phyloP scores from a whole-genome alignment of 177 flowering plant genomes.

The Vitis hybrid region DNA sequence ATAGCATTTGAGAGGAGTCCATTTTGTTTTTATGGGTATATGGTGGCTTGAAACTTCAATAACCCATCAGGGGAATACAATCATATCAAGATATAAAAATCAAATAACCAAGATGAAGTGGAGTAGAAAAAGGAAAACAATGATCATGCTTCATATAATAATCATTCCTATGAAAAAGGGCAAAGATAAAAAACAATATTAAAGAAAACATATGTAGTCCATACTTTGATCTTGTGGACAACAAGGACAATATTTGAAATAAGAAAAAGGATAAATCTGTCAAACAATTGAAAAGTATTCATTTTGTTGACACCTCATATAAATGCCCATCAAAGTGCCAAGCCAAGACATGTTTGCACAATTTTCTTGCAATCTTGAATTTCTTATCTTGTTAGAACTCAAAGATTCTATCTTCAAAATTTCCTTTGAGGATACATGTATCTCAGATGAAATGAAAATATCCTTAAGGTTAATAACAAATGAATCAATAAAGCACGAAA shows the following conservation, averaged over 20 bases:
- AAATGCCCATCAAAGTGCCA: too few relatives aligned
- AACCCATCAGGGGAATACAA: background rate
- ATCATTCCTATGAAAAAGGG: too few relatives aligned
- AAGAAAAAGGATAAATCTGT: too few relatives aligned
- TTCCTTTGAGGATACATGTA: background rate
- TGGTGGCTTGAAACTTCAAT: background rate
- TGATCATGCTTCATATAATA: too few relatives aligned
- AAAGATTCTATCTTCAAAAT: background rate
- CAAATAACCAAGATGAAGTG: too few relatives aligned
- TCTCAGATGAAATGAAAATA: background rate
- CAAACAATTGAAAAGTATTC: too few relatives aligned
- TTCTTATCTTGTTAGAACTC: background rate
- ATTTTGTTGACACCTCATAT: too few relatives aligned
- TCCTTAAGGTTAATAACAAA: background rate
- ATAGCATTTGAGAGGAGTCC: slow-evolving; percentile 1
- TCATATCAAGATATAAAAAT: background rate
- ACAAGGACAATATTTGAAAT: too few relatives aligned
- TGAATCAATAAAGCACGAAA: background rate
- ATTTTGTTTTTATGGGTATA: background rate
- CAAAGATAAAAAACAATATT: background rate
- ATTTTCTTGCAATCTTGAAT: background rate
- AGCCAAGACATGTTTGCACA: too few relatives aligned
- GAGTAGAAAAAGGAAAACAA: too few relatives aligned
- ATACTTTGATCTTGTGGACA: too few relatives aligned
- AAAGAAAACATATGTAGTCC: background rate